Evolutionary conservation across 352 stramenopile species (phyloP).

Genomic region (Phytophthora niederhauseri): DNA sequence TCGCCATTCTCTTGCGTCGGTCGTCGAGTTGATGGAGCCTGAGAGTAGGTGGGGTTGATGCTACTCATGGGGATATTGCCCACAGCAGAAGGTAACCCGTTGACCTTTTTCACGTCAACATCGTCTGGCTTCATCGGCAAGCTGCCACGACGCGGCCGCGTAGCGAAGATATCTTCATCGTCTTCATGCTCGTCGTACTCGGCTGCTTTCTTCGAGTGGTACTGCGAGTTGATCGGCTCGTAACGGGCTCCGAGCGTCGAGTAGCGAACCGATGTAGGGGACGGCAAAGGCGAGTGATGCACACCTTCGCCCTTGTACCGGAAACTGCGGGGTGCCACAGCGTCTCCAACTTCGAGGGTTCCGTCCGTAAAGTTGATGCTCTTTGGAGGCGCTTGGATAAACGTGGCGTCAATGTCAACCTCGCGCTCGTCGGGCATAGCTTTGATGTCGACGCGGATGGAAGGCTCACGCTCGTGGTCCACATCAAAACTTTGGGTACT

Average conservation of each 20-base stretch:
- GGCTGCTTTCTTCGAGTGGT: slow-evolving; percentile 74
- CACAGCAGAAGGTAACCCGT: slow-evolving; percentile 10
- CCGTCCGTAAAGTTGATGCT: slow-evolving; percentile 78
- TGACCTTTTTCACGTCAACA: slow-evolving; percentile 23
- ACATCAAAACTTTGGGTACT: slow-evolving; percentile 62
- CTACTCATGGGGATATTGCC: slow-evolving; percentile 40
- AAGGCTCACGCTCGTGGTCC: slow-evolving; percentile 49
- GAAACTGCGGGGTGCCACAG: slow-evolving; percentile 63
- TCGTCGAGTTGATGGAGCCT: slow-evolving; percentile 19
- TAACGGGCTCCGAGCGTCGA: slow-evolving; percentile 72
- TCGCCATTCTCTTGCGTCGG: slow-evolving; percentile 16
- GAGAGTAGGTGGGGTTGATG: slow-evolving; percentile 37
- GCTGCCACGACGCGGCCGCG: slow-evolving; percentile 43
- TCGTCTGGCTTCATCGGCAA: slow-evolving; percentile 37
- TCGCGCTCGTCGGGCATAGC: slow-evolving; percentile 55
- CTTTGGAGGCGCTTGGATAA: slow-evolving; percentile 51
- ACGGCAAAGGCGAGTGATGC: slow-evolving; percentile 44
- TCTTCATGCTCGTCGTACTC: slow-evolving; percentile 67
- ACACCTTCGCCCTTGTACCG: slow-evolving; percentile 59
- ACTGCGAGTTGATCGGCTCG: slow-evolving; percentile 68
- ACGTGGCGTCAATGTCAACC: slow-evolving; percentile 37
- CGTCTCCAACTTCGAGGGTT: slow-evolving; percentile 55
- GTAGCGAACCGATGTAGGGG: slow-evolving; percentile 45
- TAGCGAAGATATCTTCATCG: slow-evolving; percentile 37
- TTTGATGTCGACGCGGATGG: slow-evolving; percentile 59